Percentiles rank a stretch among this genome's conserved stretches.
These are phyloP conservation scores for Diaporthe vexans DNA, from an alignment of 2,329 filamentous ascomycete genomes.

Conservation along the genomic window DNA sequence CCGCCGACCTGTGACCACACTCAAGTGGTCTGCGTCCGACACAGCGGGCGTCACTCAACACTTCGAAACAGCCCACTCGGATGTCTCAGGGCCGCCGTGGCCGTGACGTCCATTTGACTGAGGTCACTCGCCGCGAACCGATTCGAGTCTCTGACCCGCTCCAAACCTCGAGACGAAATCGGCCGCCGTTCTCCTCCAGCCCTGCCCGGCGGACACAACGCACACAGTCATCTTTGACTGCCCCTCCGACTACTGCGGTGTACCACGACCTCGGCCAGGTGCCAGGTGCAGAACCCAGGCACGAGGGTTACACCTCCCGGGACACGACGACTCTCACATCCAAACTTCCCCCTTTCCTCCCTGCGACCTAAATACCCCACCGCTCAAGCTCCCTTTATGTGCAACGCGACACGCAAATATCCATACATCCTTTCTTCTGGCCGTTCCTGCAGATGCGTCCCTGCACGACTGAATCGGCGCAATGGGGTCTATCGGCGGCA, in stretches of 20 bases:
- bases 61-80: constrained; percentile 33
- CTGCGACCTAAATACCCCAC: constrained; percentile 32
- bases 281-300: constrained; percentile 38
- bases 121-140: constrained; percentile 36
- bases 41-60: constrained; percentile 30
- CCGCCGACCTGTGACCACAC: constrained; percentile 30
- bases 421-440: constrained; percentile 38
- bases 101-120: constrained; percentile 33
- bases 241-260: constrained; percentile 16
- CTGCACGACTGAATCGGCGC: constrained; percentile 55
- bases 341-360: constrained; percentile 29
- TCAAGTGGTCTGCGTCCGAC: constrained; percentile 31
- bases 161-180: constrained; percentile 26
- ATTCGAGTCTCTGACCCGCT: constrained; percentile 12
- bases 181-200: constrained; percentile 4
- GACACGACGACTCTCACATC: constrained; percentile 21
- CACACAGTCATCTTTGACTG: constrained; percentile 3
- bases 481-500: constrained; percentile 81
- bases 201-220: not conserved
- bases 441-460: constrained; percentile 62
- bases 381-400: constrained; percentile 32
- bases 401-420: constrained; percentile 42
- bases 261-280: constrained; percentile 35
- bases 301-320: constrained; percentile 27
- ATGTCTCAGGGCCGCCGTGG: constrained; percentile 34